phyloP scores from a whole-genome alignment of 192 early-diverging fungal genomes.

The Mycoemilia scoparia region DNA sequence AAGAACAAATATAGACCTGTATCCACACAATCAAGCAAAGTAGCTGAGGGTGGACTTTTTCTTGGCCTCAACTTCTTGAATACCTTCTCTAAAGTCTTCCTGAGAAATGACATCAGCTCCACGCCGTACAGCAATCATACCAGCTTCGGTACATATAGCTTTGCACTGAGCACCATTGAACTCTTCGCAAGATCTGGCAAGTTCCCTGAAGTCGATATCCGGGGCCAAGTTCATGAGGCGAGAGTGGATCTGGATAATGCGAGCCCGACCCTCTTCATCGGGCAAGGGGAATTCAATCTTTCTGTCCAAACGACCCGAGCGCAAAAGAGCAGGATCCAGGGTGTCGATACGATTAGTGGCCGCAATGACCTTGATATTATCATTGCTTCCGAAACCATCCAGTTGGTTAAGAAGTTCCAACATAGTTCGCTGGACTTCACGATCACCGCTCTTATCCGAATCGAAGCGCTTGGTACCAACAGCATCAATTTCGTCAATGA shows the following conservation, averaged over 20 bases:
- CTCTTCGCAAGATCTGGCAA: conserved; percentile 88
- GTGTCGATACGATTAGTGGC: conserved; percentile 95
- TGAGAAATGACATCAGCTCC: conserved; percentile 74
- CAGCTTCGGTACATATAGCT: conserved; percentile 94
- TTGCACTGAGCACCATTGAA: conserved; percentile 99
- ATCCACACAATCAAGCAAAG: conserved; percentile 40
- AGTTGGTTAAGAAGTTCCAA: conserved; percentile 95
- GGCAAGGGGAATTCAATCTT: conserved; percentile 86
- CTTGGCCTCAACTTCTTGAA: conserved; percentile 96
- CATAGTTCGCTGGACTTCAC: conserved; percentile 98
- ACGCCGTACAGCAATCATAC: conserved; percentile 92
- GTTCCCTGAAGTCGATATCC: conserved; percentile 92
- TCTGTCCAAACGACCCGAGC: conserved; percentile 75
- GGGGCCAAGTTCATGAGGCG: conserved; percentile 93
- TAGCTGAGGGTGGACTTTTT: conserved; percentile 93
- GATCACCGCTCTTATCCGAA: conserved; percentile 91
- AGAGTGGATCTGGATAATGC: conserved; percentile 93
- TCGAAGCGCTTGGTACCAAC: conserved; percentile 99
- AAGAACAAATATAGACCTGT: neutral
- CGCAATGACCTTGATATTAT: conserved; percentile 97
- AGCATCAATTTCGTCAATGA: conserved; percentile 97
- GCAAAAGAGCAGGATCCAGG: conserved; percentile 72
- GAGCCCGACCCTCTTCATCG: conserved; percentile 85
- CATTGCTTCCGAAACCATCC: conserved; percentile 90
- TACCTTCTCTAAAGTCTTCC: conserved; percentile 97